Evolutionary conservation across 352 stramenopile species (phyloP).

Genomic region (Globisporangium alternatum): DNA sequence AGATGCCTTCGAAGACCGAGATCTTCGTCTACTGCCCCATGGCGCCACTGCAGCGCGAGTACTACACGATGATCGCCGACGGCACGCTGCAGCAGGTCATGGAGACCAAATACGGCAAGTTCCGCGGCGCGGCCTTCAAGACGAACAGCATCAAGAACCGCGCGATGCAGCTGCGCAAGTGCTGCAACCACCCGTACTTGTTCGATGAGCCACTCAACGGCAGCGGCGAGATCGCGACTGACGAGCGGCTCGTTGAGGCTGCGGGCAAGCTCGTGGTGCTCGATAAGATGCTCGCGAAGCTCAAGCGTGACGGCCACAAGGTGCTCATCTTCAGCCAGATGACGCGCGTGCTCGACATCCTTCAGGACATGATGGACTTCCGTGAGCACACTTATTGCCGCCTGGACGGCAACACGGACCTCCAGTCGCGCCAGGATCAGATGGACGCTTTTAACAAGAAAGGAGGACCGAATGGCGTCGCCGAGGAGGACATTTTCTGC

Average conservation of each 20-base stretch:
- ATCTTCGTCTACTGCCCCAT: conserved; percentile 97
- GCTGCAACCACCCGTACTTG: conserved; percentile 87
- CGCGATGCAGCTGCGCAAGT: conserved; percentile 82
- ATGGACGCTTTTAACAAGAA: conserved; percentile 97
- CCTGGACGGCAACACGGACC: conserved; percentile 95
- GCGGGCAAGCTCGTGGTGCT: conserved; percentile 98
- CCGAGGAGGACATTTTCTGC: conserved; percentile 66
- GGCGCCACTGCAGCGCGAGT: conserved; percentile 92
- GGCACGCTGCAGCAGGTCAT: conserved; percentile 87
- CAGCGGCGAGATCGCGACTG: conserved; percentile 52
- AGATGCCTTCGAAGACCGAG: conserved; percentile 97
- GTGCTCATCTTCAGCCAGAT: conserved; percentile 99
- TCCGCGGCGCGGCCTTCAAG: conserved; percentile 44
- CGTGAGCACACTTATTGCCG: conserved; percentile 93
- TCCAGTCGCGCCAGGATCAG: conserved; percentile 91
- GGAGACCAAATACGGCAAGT: conserved; percentile 72
- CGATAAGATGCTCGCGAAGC: conserved; percentile 95
- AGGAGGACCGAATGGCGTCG: conserved; percentile 20
- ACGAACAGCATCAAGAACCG: conserved; percentile 67
- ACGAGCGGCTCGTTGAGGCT: conserved; percentile 89
- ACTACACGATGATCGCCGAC: conserved; percentile 93
- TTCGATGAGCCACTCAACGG: conserved; percentile 78
- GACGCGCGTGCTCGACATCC: conserved; percentile 97
- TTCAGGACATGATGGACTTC: conserved; percentile 94
- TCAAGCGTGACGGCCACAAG: conserved; percentile 95